Evolutionary conservation across 768 basidiomycete species (phyloP), one percentile per base, ranked within the genome.

Genomic region (Tulasnella sp.): DNA sequence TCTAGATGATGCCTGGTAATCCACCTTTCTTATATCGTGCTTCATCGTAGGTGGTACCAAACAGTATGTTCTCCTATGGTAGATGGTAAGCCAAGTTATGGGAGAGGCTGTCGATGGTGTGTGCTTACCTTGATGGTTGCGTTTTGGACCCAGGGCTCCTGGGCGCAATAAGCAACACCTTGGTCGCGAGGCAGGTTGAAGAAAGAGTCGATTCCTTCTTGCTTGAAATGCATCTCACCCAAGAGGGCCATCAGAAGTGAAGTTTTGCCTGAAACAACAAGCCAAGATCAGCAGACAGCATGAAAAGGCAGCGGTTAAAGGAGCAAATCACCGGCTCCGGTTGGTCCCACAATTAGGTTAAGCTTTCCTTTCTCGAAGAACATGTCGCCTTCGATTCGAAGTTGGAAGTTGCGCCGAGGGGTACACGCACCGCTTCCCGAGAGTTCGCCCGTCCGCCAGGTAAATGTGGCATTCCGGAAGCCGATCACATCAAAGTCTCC

Each of bases 71-170:
- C n/a, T 76, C 71, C 70, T 83, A 77, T 77, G 78, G 5, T 76
- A 24, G 21, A 13, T 9, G 30, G 27, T 19, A 56, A 24, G 26
- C 42, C 44, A 42, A 21, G 47, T 15, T 19, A n/a, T 29, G 51
- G 8, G 24, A 4, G 1, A 19, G 24, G 29, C 24, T 15, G 19
- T 23, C 55, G n/a, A 61, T 42, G 5, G 26, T n/a, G 23, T 30
- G 34, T 27, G n/a, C 49, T 21, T 53, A 81, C 83, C 67, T 72
- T 75, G 54, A 88, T 86, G 0, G 85, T 88, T 61, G 85, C 85
- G 64, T 88, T 90, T 68, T 84, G 80, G 2, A 90, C 82, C 88
- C 88, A 94, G 3, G 85, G 82, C 67, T 90, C 87, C 68, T 94
- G 89, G 2, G 85, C 84, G 4, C 85, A 85, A 67, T 87, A 90